phyloP scores from a whole-genome alignment of 192 early-diverging fungal genomes.

The Lobulomyces angularis region DNA sequence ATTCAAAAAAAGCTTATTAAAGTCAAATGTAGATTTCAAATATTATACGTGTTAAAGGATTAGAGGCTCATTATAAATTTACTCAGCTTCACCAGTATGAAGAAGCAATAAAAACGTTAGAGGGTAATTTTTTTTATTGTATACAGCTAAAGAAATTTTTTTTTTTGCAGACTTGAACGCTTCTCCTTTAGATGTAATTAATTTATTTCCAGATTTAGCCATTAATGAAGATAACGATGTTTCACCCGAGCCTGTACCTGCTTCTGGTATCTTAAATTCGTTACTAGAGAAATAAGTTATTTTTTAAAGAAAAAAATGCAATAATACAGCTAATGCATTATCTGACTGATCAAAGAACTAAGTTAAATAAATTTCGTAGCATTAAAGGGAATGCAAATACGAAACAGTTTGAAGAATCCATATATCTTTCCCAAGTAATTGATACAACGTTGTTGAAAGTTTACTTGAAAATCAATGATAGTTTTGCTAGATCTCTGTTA shows the following conservation, averaged over 20 bases:
- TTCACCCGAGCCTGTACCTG: too few relatives aligned
- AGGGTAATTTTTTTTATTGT: too few relatives aligned
- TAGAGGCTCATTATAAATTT: slow-evolving; percentile 44
- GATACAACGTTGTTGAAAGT: slow-evolving; percentile 86
- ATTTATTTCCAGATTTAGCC: slow-evolving; percentile 41
- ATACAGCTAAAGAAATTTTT: too few relatives aligned
- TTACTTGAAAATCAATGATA: slow-evolving; percentile 74
- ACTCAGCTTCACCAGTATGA: slow-evolving; percentile 30
- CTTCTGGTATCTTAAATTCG: too few relatives aligned
- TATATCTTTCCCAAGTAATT: slow-evolving; percentile 35
- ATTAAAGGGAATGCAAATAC: slow-evolving; percentile 24
- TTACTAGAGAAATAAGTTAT: too few relatives aligned
- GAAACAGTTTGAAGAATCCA: slow-evolving; percentile 43
- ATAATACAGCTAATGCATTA: slow-evolving; percentile 68
- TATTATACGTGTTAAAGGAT: slow-evolving; percentile 34
- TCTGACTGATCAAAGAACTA: slow-evolving; percentile 72
- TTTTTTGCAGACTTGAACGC: slow-evolving; percentile 42
- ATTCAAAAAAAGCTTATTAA: too few relatives aligned
- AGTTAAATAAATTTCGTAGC: slow-evolving; percentile 42
- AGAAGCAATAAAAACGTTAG: slow-evolving; percentile 32
- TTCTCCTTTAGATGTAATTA: slow-evolving; percentile 42
- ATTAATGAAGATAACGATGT: neutral
- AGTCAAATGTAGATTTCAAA: slow-evolving; percentile 24
- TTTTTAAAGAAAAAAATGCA: slow-evolving; percentile 33
- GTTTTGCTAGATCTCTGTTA: slow-evolving; percentile 80